Percentiles rank a stretch among this genome's conserved stretches.
Conservation (phyloP, 192 early-diverging fungal genomes). For the Coemansia sp. region DNA sequence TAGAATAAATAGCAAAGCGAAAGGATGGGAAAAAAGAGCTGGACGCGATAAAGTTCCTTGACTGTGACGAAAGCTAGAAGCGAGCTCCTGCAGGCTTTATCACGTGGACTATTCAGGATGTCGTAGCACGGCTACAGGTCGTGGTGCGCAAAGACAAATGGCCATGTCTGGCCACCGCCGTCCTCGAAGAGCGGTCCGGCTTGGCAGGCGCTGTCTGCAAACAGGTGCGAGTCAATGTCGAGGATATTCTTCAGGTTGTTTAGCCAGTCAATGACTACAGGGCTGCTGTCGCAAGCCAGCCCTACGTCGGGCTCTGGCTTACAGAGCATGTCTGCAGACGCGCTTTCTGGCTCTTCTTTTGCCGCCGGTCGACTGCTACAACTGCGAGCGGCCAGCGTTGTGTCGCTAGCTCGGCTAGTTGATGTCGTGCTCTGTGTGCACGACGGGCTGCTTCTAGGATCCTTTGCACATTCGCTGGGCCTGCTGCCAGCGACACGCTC, state of each 20-base stretch:
- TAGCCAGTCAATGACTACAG: constrained; percentile 21
- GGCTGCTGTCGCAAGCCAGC: background rate
- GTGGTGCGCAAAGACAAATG: background rate
- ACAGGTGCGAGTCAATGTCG: background rate
- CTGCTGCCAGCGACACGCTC: background rate
- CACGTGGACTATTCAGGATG: background rate
- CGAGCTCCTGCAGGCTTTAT: background rate
- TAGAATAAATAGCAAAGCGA: background rate
- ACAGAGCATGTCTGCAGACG: background rate
- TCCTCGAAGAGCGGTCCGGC: background rate
- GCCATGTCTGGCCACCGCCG: background rate
- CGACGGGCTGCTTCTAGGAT: constrained; percentile 1
- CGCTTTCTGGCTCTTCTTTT: background rate
- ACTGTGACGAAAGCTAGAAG: background rate
- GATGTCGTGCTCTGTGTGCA: constrained; percentile 16
- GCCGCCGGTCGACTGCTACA: background rate
- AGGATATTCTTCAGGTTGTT: constrained; percentile 10
- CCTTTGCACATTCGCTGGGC: background rate
- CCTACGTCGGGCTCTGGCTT: background rate
- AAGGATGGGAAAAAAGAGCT: background rate
- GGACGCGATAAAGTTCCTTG: background rate
- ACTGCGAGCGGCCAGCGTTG: constrained; percentile 2
- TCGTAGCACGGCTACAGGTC: no score
- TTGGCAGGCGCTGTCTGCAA: background rate
- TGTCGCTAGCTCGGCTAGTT: constrained; percentile 22